phyloP scores from a whole-genome alignment of 2,329 filamentous ascomycete species.

The Cladophialophora carrionii region DNA sequence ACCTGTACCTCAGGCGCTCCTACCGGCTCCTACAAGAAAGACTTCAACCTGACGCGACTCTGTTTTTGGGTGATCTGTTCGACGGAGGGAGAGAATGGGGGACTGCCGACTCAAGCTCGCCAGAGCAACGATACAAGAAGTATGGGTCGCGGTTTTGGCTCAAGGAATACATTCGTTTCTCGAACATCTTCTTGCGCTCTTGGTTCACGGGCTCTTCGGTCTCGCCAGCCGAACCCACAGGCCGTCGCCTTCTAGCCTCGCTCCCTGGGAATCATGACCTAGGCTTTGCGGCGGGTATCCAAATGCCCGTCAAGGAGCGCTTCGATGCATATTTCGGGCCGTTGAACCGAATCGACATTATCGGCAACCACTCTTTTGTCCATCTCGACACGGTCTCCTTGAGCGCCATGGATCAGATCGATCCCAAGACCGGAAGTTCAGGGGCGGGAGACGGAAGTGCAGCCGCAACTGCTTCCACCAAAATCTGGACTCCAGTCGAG shows the following conservation, averaged over 20 bases:
- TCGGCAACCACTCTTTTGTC: conserved; percentile 94
- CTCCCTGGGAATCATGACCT: conserved; percentile 94
- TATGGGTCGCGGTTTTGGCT: conserved; percentile 87
- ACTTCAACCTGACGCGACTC: conserved; percentile 80
- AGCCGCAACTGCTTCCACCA: conserved; percentile 52
- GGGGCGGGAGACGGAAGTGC: conserved; percentile 48
- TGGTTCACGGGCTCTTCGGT: conserved; percentile 62
- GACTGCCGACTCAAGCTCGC: conserved; percentile 62
- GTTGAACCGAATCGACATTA: conserved; percentile 84
- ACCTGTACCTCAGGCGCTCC: conserved; percentile 83
- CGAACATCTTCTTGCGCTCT: conserved; percentile 76
- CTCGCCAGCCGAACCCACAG: conserved; percentile 58
- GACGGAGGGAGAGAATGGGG: conserved; percentile 96
- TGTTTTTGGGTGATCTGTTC: conserved; percentile 93
- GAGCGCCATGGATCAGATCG: conserved; percentile 69
- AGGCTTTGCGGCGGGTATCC: conserved; percentile 84
- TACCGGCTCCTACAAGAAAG: conserved; percentile 76
- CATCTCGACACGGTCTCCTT: conserved; percentile 87
- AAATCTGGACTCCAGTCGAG: conserved; percentile 74
- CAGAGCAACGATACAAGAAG: conserved; percentile 70
- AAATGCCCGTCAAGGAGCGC: conserved; percentile 75
- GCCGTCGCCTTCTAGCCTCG: conserved; percentile 78
- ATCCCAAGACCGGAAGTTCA: conserved; percentile 53
- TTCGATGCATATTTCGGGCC: conserved; percentile 90
- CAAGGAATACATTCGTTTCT: conserved; percentile 81